Conservation (phyloP, 2,329 filamentous ascomycete genomes). For the Stenocarpella maydis region DNA sequence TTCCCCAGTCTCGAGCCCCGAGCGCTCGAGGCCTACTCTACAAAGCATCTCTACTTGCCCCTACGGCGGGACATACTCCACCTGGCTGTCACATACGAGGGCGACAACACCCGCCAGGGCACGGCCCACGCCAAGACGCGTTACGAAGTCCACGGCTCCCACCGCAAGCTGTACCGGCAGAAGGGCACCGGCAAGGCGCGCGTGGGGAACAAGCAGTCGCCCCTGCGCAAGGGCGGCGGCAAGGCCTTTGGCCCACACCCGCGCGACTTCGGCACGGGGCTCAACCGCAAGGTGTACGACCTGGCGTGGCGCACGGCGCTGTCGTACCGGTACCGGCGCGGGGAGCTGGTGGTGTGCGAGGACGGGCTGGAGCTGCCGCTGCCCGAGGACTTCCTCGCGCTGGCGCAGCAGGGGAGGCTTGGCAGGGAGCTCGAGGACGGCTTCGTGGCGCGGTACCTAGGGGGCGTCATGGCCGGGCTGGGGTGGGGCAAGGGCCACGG, state of each 20-base stretch:
- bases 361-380: conserved; percentile 75
- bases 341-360: conserved; percentile 86
- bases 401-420: conserved; percentile 46
- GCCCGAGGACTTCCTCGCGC: conserved; percentile 56
- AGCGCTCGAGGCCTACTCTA: conserved; percentile 78
- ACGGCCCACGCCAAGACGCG: conserved; percentile 86
- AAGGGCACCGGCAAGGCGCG: conserved; percentile 87
- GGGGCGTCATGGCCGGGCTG: conserved; percentile 74
- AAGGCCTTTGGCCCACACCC: conserved; percentile 91
- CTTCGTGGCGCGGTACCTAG: conserved; percentile 65
- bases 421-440: conserved; percentile 54
- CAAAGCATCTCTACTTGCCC: conserved; percentile 85
- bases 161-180: conserved; percentile 82
- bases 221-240: conserved; percentile 84
- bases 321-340: conserved; percentile 87
- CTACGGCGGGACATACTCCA: conserved; percentile 92
- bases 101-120: conserved; percentile 85
- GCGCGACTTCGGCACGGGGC: conserved; percentile 84
- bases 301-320: conserved; percentile 94
- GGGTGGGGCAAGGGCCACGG: conserved; percentile 73
- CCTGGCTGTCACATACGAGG: conserved; percentile 90
- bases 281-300: conserved; percentile 93
- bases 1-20: conserved; percentile 91
- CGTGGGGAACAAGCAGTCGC: conserved; percentile 81
- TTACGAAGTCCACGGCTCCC: conserved; percentile 83